A percentile compares a stretch with the other conserved stretches of the same genome.
Conservation (phyloP, 257 asterid species). For the Oldenlandia corymbosa region DNA sequence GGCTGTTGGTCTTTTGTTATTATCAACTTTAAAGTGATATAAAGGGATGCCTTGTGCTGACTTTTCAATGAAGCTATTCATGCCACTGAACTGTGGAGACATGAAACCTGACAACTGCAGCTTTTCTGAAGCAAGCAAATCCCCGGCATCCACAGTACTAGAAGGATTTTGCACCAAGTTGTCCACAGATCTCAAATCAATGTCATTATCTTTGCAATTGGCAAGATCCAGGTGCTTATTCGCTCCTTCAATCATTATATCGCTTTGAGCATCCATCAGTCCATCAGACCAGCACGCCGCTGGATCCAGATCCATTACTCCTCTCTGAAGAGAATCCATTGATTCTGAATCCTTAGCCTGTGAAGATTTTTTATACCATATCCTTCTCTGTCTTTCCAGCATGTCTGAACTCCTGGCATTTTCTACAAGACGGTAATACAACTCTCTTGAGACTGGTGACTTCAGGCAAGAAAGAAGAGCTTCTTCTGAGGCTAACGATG, state of each 20-base stretch:
- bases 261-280: constrained; percentile 38
- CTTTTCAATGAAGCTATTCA: constrained; percentile 86
- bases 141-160: constrained; percentile 43
- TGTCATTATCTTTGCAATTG: constrained; percentile 40
- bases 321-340: constrained; percentile 61
- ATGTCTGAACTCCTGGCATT: constrained; percentile 87
- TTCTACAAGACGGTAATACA: constrained; percentile 66
- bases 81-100: constrained; percentile 89
- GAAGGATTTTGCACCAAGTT: constrained; percentile 42
- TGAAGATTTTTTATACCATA: constrained; percentile 82
- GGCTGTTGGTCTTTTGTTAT: constrained; percentile 44
- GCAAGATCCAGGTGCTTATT: constrained; percentile 31
- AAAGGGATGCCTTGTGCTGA: constrained; percentile 89
- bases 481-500: constrained; percentile 87
- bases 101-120: constrained; percentile 87
- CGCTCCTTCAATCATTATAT: constrained; percentile 31
- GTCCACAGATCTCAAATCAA: constrained; percentile 52
- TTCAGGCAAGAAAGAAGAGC: constrained; percentile 76
- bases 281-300: constrained; percentile 60
- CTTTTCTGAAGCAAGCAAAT: constrained; percentile 69
- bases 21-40: constrained; percentile 83
- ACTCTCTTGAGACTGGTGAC: constrained; percentile 79
- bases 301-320: constrained; percentile 67
- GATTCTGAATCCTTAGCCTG: constrained; percentile 70
- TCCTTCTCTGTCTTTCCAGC: constrained; percentile 96